Percentiles rank a stretch among this genome's conserved stretches.
phyloP scores from a whole-genome alignment of 2,329 filamentous ascomycete genomes.

The Diaporthe sp. region DNA sequence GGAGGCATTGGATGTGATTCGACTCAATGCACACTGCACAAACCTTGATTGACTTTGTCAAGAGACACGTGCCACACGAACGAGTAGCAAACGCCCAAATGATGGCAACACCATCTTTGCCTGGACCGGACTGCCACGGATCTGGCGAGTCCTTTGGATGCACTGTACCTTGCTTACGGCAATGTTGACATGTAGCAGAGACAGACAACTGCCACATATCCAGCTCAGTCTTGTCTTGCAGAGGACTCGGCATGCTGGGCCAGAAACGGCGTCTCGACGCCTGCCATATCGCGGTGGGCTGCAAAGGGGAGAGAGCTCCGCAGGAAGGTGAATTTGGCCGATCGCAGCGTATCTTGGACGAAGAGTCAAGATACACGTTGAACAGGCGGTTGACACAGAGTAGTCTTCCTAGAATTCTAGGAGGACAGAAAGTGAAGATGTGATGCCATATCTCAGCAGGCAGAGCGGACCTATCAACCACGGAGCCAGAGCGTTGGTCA shows the following conservation, averaged over 20 bases:
- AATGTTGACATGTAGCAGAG: conserved; percentile 77
- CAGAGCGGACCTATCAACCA: conserved; percentile 53
- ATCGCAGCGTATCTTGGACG: conserved; percentile 50
- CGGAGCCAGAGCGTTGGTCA: conserved; percentile 28
- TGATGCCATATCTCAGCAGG: conserved; percentile 78
- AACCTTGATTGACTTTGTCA: conserved; percentile 75
- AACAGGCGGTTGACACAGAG: conserved; percentile 78
- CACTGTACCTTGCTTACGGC: conserved; percentile 59
- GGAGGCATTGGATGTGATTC: not conserved
- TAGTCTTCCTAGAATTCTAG: conserved; percentile 74
- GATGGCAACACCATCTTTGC: conserved; percentile 69
- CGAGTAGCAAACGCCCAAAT: conserved; percentile 81
- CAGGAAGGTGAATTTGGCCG: conserved; percentile 51
- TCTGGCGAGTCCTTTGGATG: conserved; percentile 50
- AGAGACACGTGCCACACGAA: conserved; percentile 77
- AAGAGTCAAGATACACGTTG: conserved; percentile 69
- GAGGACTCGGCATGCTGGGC: conserved; percentile 77
- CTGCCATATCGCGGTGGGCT: conserved; percentile 79
- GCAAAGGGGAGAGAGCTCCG: conserved; percentile 54
- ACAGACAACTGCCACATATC: conserved; percentile 83
- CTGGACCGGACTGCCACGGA: conserved; percentile 74
- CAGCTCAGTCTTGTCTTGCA: conserved; percentile 75
- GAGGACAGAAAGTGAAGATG: conserved; percentile 77
- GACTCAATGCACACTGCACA: conserved; percentile 7
- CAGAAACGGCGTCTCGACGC: conserved; percentile 75